Conservation (phyloP, 768 basidiomycete species). For the Rhodosporidiobolus odoratus region DNA sequence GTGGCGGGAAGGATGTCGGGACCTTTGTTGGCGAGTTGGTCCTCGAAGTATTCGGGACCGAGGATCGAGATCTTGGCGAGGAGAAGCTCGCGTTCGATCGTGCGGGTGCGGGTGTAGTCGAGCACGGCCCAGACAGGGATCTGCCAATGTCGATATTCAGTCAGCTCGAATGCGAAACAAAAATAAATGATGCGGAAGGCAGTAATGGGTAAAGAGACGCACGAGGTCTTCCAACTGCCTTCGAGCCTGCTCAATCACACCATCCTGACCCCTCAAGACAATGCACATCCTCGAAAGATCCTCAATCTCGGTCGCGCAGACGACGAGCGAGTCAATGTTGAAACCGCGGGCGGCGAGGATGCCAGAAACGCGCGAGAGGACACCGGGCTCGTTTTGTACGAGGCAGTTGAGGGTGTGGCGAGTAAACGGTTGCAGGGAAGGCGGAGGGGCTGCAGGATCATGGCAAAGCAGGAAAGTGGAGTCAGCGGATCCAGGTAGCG, state of each 20-base stretch:
- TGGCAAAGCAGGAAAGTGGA: constrained; percentile 33
- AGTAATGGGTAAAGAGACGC: constrained; percentile 43
- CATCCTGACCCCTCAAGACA: constrained; percentile 91
- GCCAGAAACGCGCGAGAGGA: constrained; percentile 95
- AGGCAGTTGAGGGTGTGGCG: constrained; percentile 49
- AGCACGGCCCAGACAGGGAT: constrained; percentile 99
- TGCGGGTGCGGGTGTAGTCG: constrained; percentile 88
- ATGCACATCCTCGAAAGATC: constrained; percentile 98
- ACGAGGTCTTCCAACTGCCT: constrained; percentile 86
- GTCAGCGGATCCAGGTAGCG: not conserved
- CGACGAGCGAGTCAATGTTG: constrained; percentile 97
- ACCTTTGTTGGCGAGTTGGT: constrained; percentile 74
- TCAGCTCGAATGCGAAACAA: not conserved
- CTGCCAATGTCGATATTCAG: constrained; percentile 48
- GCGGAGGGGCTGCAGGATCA: constrained; percentile 44
- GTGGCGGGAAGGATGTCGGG: constrained; percentile 43
- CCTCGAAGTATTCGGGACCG: constrained; percentile 91
- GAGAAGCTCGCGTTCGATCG: constrained; percentile 86
- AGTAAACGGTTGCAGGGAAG: constrained; percentile 1
- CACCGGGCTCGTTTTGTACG: constrained; percentile 81
- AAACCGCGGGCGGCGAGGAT: constrained; percentile 95
- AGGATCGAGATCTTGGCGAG: constrained; percentile 93
- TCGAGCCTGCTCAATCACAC: constrained; percentile 93
- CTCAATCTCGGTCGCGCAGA: constrained; percentile 93
- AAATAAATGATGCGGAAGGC: constrained; percentile 54